phyloP scores from a whole-genome alignment of 805 yeast genomes.

The Lipomyces chichibuensis region DNA sequence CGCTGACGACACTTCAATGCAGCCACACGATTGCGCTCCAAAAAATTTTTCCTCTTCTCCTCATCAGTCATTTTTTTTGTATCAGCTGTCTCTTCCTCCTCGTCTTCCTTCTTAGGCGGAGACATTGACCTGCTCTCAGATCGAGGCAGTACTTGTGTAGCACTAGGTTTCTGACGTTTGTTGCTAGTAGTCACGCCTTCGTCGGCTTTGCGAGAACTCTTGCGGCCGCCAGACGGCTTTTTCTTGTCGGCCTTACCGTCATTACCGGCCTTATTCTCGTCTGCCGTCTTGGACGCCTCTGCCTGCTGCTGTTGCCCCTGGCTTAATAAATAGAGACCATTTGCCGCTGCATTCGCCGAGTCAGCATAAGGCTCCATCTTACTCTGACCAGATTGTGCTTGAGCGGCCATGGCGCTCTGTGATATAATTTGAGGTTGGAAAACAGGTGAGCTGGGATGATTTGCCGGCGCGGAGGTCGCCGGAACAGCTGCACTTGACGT shows the following conservation, averaged over 20 bases:
- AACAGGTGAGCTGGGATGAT: slow-evolving; percentile 6
- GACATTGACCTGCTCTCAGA: slow-evolving; percentile 3
- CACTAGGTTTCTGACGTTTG: slow-evolving; percentile 9
- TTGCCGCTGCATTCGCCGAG: slow-evolving; percentile 40
- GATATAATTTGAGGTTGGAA: slow-evolving; percentile 10
- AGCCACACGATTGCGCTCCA: slow-evolving; percentile 92
- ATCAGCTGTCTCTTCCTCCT: slow-evolving; percentile 8
- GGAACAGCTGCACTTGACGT: neutral
- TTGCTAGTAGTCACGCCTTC: neutral
- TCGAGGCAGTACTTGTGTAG: neutral
- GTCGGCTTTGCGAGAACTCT: slow-evolving; percentile 5
- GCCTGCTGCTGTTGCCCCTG: slow-evolving; percentile 37
- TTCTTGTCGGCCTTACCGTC: slow-evolving; percentile 6
- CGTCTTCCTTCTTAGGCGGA: slow-evolving; percentile 12
- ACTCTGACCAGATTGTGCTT: neutral
- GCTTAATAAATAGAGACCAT: slow-evolving; percentile 43
- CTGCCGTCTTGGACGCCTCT: slow-evolving; percentile 33
- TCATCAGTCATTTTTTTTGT: slow-evolving; percentile 58
- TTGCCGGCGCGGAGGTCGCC: slow-evolving; percentile 5
- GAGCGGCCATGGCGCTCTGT: slow-evolving; percentile 1
- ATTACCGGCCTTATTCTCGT: slow-evolving; percentile 6
- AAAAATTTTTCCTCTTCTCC: slow-evolving; percentile 70
- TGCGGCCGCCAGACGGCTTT: slow-evolving; percentile 12
- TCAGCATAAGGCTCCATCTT: slow-evolving; percentile 25
- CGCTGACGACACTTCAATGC: slow-evolving; percentile 95